phyloP scores from a whole-genome alignment of 177 flowering plant species.

The Vitis hybrid region DNA sequence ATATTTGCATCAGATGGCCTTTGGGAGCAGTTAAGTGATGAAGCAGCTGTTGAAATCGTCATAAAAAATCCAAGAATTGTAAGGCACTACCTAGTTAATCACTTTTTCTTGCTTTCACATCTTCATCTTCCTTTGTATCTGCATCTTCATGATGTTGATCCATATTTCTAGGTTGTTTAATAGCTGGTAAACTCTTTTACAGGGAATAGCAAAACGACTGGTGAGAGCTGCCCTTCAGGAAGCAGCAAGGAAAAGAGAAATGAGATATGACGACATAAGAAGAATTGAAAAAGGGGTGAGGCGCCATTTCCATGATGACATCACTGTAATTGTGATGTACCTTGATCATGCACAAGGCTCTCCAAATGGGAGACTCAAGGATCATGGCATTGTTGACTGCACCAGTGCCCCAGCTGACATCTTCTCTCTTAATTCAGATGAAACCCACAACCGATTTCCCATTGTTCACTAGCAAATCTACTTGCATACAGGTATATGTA shows the following conservation, averaged over 20 bases:
- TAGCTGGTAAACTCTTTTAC: slow-evolving; percentile 5
- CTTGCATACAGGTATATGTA: neutral
- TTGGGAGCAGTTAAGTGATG: slow-evolving; percentile 80
- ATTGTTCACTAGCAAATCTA: no score
- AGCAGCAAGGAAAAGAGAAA: slow-evolving; percentile 51
- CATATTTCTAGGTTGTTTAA: neutral
- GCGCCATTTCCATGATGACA: slow-evolving; percentile 59
- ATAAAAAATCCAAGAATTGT: slow-evolving; percentile 52
- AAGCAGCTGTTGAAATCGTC: slow-evolving; percentile 67
- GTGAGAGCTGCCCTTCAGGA: slow-evolving; percentile 45
- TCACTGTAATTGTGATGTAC: slow-evolving; percentile 50
- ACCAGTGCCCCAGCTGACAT: slow-evolving; percentile 40
- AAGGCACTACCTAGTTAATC: slow-evolving; percentile 14
- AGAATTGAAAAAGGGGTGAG: slow-evolving; percentile 43
- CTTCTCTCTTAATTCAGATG: slow-evolving; percentile 32
- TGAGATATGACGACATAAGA: slow-evolving; percentile 42
- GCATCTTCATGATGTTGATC: no score
- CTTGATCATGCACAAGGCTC: slow-evolving; percentile 33
- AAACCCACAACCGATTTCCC: neutral
- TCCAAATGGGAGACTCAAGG: slow-evolving; percentile 13
- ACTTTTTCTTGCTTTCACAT: neutral
- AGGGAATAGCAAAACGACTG: slow-evolving; percentile 58
- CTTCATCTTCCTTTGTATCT: no score
- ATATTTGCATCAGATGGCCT: slow-evolving; percentile 83
- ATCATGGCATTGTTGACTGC: slow-evolving; percentile 15